A percentile compares a stretch with the other conserved stretches of the same genome.
phyloP scores from a whole-genome alignment of 169 alveolate genomes.

The Cryptosporidium sp. region DNA sequence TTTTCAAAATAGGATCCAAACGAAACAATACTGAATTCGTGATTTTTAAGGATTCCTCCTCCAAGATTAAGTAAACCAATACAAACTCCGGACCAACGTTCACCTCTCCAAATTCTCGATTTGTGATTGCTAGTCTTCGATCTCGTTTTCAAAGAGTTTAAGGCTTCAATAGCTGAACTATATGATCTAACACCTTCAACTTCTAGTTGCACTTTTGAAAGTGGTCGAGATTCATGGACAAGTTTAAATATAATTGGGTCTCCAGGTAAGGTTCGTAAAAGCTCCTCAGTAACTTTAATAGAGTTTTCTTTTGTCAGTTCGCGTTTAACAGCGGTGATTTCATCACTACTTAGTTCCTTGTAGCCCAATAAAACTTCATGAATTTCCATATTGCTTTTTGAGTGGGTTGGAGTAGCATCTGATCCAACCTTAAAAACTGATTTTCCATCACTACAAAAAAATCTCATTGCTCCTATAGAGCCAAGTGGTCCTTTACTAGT shows the following conservation, averaged over 20 bases:
- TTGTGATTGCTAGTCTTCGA: neutral
- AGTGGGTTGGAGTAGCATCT: slow-evolving; percentile 61
- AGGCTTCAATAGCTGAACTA: slow-evolving; percentile 52
- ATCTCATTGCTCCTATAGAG: slow-evolving; percentile 65
- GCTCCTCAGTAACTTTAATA: slow-evolving; percentile 48
- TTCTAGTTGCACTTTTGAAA: slow-evolving; percentile 26
- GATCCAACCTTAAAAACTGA: slow-evolving; percentile 62
- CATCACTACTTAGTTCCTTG: slow-evolving; percentile 25
- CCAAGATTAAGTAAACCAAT: slow-evolving; percentile 51
- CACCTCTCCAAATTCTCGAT: slow-evolving; percentile 72
- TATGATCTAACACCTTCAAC: slow-evolving; percentile 29
- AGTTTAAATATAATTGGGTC: slow-evolving; percentile 50
- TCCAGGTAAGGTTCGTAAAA: slow-evolving; percentile 55
- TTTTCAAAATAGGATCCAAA: slow-evolving; percentile 63
- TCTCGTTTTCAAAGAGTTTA: slow-evolving; percentile 18
- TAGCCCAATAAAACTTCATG: slow-evolving; percentile 54
- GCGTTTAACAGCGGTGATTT: neutral
- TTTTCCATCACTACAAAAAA: slow-evolving; percentile 68
- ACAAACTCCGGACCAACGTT: slow-evolving; percentile 62
- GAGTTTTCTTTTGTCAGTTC: slow-evolving; percentile 5
- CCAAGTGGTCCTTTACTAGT: slow-evolving; percentile 17
- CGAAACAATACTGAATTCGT: slow-evolving; percentile 65
- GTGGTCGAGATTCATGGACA: slow-evolving; percentile 58
- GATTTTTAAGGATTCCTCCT: slow-evolving; percentile 29
- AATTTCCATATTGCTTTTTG: slow-evolving; percentile 32